Conservation (phyloP, 805 yeast species). For the Wickerhamomyces bisporus region DNA sequence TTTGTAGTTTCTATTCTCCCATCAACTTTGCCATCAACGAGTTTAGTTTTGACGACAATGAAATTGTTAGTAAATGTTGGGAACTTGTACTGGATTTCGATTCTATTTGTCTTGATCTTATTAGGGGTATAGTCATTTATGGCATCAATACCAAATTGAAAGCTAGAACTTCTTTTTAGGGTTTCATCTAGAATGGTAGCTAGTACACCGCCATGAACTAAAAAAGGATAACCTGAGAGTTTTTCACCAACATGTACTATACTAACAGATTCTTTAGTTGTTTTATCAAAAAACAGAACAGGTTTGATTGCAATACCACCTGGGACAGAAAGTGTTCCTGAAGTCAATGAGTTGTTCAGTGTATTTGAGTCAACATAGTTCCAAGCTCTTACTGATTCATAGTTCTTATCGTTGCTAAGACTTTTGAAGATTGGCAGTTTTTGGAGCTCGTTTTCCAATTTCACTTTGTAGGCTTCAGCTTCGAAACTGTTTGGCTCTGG, state of each 20-base stretch:
- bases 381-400: slow-evolving; percentile 37
- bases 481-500: slow-evolving; percentile 24
- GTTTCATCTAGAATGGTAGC: slow-evolving; percentile 79
- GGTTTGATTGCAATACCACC: slow-evolving; percentile 82
- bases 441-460: slow-evolving; percentile 43
- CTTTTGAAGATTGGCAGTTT: slow-evolving; percentile 46
- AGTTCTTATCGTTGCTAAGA: slow-evolving; percentile 35
- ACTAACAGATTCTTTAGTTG: slow-evolving; percentile 54
- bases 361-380: slow-evolving; percentile 40
- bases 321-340: slow-evolving; percentile 57
- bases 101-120: slow-evolving; percentile 39
- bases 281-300: slow-evolving; percentile 52
- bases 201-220: slow-evolving; percentile 84
- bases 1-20: slow-evolving; percentile 49
- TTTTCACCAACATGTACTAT: slow-evolving; percentile 73
- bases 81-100: slow-evolving; percentile 50
- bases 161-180: slow-evolving; percentile 47
- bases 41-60: slow-evolving; percentile 54
- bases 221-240: slow-evolving; percentile 80
- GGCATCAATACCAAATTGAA: slow-evolving; percentile 29
- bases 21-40: slow-evolving; percentile 35
- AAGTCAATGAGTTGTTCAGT: slow-evolving; percentile 29
- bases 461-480: slow-evolving; percentile 23
- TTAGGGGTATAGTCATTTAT: slow-evolving; percentile 35
- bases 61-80: slow-evolving; percentile 82